phyloP scores from a whole-genome alignment of 345 rosid genomes.

The Gynandropsis gynandra region DNA sequence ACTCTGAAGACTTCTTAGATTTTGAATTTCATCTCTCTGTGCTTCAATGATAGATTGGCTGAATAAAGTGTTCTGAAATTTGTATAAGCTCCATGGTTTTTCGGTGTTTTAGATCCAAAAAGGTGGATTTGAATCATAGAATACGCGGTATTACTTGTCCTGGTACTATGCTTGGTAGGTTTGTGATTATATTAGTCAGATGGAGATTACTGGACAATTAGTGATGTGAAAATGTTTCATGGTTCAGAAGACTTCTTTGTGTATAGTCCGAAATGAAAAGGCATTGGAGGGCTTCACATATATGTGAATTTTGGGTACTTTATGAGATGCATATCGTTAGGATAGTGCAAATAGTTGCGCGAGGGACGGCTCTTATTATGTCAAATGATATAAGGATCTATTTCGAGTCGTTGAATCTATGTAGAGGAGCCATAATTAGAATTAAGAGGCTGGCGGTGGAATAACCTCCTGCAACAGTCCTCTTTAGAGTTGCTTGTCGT shows the following conservation, averaged over 20 bases:
- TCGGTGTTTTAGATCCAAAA: constrained; percentile 14
- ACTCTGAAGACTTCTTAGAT: neutral
- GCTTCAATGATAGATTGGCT: neutral
- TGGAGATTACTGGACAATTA: constrained; percentile 2
- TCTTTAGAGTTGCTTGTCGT: no score
- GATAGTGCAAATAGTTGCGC: no score
- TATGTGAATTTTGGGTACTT: neutral
- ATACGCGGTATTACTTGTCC: neutral
- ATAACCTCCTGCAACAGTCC: no score
- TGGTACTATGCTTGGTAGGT: neutral
- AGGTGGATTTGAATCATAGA: constrained; percentile 1
- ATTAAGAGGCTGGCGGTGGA: no score
- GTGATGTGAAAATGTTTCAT: neutral
- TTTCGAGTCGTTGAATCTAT: neutral
- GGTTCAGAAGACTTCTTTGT: neutral
- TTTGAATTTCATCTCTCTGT: neutral
- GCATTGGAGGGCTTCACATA: neutral
- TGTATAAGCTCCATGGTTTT: neutral
- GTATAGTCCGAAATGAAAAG: neutral
- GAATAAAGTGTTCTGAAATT: neutral
- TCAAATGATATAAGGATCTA: neutral
- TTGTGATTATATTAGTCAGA: constrained; percentile 16
- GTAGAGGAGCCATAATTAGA: no score
- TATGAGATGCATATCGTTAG: no score
- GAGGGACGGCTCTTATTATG: neutral